These are phyloP conservation scores for Coemansia guatemalensis DNA, from an alignment of 192 early-diverging fungal genomes.

Conservation along the genomic window DNA sequence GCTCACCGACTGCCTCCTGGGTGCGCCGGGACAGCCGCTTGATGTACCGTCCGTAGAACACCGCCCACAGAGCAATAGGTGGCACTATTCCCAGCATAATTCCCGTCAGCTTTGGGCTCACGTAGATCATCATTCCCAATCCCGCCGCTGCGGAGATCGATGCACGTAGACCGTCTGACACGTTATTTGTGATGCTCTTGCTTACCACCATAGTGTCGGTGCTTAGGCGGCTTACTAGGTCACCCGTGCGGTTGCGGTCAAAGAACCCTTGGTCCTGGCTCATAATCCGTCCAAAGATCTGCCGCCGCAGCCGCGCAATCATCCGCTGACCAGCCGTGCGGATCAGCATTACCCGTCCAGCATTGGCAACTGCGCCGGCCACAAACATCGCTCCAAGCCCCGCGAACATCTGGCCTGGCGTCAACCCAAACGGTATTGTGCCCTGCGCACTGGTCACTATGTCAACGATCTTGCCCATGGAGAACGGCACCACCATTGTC, in stretches of 20 bases:
- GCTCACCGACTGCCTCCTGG: slow-evolving; percentile 65
- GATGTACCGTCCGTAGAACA: slow-evolving; percentile 67
- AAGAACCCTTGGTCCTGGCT: slow-evolving; percentile 65
- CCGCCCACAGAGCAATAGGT: slow-evolving; percentile 66
- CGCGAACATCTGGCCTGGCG: slow-evolving; percentile 56
- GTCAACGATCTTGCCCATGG: slow-evolving; percentile 70
- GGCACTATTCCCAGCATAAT: slow-evolving; percentile 77
- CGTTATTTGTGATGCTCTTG: slow-evolving; percentile 71
- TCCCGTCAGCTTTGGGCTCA: slow-evolving; percentile 64
- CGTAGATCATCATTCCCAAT: slow-evolving; percentile 66
- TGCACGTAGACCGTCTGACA: slow-evolving; percentile 70
- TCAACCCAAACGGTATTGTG: slow-evolving; percentile 50
- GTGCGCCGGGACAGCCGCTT: slow-evolving; percentile 61
- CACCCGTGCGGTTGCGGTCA: slow-evolving; percentile 64
- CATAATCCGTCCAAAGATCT: slow-evolving; percentile 58
- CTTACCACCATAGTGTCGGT: slow-evolving; percentile 75
- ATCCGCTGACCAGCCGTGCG: slow-evolving; percentile 62
- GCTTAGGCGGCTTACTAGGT: slow-evolving; percentile 76
- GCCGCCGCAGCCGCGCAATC: slow-evolving; percentile 52
- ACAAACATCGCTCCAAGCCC: slow-evolving; percentile 56
- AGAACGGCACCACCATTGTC: slow-evolving; percentile 65
- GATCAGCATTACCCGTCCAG: slow-evolving; percentile 60
- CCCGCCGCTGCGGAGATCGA: slow-evolving; percentile 60
- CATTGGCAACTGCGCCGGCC: slow-evolving; percentile 58
- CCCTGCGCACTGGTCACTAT: slow-evolving; percentile 57